Conservation (phyloP, 1,284 basidiomycete species). For the Tilletiaria anomala region DNA sequence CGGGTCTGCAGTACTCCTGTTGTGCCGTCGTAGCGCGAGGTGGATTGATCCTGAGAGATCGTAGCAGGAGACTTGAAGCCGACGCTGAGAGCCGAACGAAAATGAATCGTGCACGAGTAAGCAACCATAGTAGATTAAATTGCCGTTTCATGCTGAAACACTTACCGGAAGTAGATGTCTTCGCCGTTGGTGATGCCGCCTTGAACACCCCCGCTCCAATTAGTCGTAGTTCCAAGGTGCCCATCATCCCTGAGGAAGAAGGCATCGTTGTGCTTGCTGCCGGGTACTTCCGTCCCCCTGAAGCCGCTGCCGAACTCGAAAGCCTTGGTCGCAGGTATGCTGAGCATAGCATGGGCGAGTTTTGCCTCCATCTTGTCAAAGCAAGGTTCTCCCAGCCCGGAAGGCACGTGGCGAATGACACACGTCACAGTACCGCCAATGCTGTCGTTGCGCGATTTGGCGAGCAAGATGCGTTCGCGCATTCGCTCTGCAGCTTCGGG, state of each 20-base stretch:
- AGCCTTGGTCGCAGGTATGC: constrained; percentile 93
- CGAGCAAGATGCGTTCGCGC: constrained; percentile 81
- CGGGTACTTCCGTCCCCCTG: constrained; percentile 84
- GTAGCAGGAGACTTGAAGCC: constrained; percentile 98
- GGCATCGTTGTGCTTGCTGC: constrained; percentile 81
- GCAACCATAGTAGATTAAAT: neutral
- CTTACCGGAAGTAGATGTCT: constrained; percentile 94
- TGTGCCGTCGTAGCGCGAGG: constrained; percentile 83
- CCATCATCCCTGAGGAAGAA: constrained; percentile 61
- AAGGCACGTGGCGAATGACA: constrained; percentile 75
- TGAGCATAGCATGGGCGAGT: constrained; percentile 94
- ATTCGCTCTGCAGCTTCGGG: constrained; percentile 71
- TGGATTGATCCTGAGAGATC: constrained; percentile 79
- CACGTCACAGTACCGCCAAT: constrained; percentile 96
- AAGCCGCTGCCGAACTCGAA: constrained; percentile 98
- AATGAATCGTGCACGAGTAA: neutral
- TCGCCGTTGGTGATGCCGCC: constrained; percentile 97
- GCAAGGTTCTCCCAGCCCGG: constrained; percentile 87
- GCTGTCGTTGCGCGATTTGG: constrained; percentile 79
- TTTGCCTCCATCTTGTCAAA: constrained; percentile 98
- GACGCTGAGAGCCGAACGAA: constrained; percentile 55
- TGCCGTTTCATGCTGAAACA: constrained; percentile 49
- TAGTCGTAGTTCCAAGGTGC: constrained; percentile 66
- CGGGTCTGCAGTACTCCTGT: constrained; percentile 72
- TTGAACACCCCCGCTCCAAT: constrained; percentile 95